phyloP scores from a whole-genome alignment of 495 filamentous ascomycete genomes.

The Rostrohypoxylon terebratum region DNA sequence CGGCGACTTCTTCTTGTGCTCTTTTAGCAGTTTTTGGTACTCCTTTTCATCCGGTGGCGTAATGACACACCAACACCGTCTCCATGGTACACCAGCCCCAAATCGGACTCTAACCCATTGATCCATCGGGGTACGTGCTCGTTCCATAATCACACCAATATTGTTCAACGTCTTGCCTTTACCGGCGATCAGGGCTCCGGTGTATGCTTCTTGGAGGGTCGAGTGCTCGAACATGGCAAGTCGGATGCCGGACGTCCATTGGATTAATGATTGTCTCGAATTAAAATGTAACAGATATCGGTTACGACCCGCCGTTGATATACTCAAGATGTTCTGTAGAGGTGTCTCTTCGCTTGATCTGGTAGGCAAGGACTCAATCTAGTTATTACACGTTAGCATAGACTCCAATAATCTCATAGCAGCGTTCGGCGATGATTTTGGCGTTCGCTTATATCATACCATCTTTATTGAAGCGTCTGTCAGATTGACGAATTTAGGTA shows the following conservation, averaged over 20 bases:
- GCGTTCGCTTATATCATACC: slow-evolving; percentile 63
- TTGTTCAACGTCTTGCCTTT: slow-evolving; percentile 91
- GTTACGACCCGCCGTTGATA: slow-evolving; percentile 95
- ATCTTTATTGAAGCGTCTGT: slow-evolving; percentile 98
- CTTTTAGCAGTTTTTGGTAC: slow-evolving; percentile 81
- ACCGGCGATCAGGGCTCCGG: slow-evolving; percentile 92
- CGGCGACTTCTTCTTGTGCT: slow-evolving; percentile 83
- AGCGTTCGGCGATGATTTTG: not conserved
- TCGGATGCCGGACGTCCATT: slow-evolving; percentile 96
- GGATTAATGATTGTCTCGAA: slow-evolving; percentile 88
- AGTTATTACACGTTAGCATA: slow-evolving; percentile 21
- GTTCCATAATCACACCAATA: slow-evolving; percentile 86
- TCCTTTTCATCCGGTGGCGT: slow-evolving; percentile 93
- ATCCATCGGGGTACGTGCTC: slow-evolving; percentile 77
- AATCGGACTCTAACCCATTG: slow-evolving; percentile 98
- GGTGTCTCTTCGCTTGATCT: slow-evolving; percentile 77
- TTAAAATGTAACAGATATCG: slow-evolving; percentile 97
- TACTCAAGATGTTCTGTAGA: slow-evolving; percentile 91
- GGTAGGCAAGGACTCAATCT: slow-evolving; percentile 94
- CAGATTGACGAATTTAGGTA: slow-evolving; percentile 96
- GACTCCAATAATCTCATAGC: not conserved
- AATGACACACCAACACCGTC: slow-evolving; percentile 95
- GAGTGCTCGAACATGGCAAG: slow-evolving; percentile 95
- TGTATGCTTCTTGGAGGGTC: slow-evolving; percentile 95
- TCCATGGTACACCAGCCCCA: slow-evolving; percentile 95